phyloP scores from a whole-genome alignment of 2,329 filamentous ascomycete genomes.

The Ophiostoma perfectum region DNA sequence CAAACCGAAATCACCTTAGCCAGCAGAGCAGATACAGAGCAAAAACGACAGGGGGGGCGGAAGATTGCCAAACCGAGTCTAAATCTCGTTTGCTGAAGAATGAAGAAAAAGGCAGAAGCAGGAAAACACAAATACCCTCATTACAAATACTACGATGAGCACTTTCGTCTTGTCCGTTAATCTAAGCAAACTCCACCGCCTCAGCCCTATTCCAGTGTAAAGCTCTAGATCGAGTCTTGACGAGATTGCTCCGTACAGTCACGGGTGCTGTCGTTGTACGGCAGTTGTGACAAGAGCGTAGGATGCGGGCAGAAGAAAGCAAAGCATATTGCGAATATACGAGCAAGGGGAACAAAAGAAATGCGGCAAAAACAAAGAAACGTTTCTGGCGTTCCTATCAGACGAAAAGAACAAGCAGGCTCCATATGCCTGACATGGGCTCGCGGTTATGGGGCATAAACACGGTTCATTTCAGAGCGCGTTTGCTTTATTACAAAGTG shows the following conservation, averaged over 20 bases:
- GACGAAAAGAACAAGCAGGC: background rate
- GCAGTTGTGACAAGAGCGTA: background rate
- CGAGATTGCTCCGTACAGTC: background rate
- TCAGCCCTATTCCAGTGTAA: background rate
- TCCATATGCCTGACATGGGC: background rate
- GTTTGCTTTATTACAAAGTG: conserved; percentile 6
- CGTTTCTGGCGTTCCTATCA: no score
- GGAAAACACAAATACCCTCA: background rate
- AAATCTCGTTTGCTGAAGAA: background rate
- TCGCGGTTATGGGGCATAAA: conserved; percentile 8
- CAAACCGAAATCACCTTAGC: background rate
- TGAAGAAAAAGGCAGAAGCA: background rate
- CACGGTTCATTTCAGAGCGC: conserved; percentile 1
- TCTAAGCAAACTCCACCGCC: background rate
- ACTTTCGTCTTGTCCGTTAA: no score
- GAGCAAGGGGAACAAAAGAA: no score
- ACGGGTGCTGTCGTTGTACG: background rate
- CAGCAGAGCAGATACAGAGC: background rate
- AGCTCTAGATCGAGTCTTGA: background rate
- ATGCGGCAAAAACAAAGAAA: no score
- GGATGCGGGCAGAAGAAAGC: background rate
- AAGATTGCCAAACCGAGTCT: background rate
- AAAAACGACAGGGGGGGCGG: background rate
- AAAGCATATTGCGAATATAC: background rate
- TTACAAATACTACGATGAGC: background rate